Base-by-base conservation (phyloP, 2,329 filamentous ascomycete genomes). In the Cladophialophora carrionii region DNA sequence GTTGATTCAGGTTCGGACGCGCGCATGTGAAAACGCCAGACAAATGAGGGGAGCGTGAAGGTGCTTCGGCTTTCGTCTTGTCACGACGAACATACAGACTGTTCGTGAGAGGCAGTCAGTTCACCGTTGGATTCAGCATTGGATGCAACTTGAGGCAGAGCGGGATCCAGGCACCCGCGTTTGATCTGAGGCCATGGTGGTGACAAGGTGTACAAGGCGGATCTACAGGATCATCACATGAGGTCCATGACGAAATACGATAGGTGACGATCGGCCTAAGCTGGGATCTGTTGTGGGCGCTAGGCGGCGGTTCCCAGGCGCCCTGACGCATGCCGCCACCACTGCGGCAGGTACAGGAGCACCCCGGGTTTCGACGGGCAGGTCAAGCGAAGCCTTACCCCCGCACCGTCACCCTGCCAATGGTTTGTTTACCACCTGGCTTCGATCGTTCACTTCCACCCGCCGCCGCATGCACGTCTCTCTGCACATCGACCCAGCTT, bases 1-100 rank as follows among this genome's bases (percentile, higher is more conserved):
- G 61, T 54, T 46, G 59, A 34, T 22, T 48, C n/a, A n/a, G 31
- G 22, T 51, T 31, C 43, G n/a, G 24, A 20, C 17, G 29, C 43
- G 29, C 17, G 43, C 65, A 67, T 67, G 62, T 67, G 65, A 67
- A 65, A 59, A 56, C 14, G 46, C 43, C 17, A 32, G 51, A 14
- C 34, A 53, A 46, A 37, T 20, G 57, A 20, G 48, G 46, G 46
- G 22, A 52, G 22, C 22, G 8, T 17, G 5, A 14, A 26, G 46
- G 2, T 41, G 52, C 20, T 51, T 7, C 17, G 17, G 14, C 12
- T 6, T 17, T 17, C 5, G 34, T n/a, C 8, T n/a, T n/a, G 37
- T n/a, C 37, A n/a, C 37, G 17, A 2, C 6, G 6, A 43, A 43
- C 10, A 14, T 2, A 20, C 37, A 7, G 37, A 14, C 37, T 7